Base-by-base conservation (phyloP, 805 yeast species). In the Grigorovia humatica region DNA sequence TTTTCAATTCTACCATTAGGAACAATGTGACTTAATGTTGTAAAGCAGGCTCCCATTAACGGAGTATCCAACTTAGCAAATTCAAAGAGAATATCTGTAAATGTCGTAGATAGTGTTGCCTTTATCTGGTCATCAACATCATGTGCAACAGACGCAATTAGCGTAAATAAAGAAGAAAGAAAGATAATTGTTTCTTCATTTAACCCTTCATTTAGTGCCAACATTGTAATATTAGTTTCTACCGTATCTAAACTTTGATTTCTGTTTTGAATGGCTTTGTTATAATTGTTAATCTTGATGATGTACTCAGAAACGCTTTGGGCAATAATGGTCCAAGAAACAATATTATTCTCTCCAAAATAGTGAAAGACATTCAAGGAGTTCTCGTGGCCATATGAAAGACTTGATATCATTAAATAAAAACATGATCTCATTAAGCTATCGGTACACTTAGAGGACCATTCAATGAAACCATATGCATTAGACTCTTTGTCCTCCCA, bases 381-480 rank as follows among this genome's bases (percentile, higher is more conserved):
- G 53, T 79, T 76, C 20, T 74, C 74, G 1, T 74, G 70, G n/a
- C 85, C 83, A 18, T 76, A 73, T 0, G 93, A 75, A 43, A 91
- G 71, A 6, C 93, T 83, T 2, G 95, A 82, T 52, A 91, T 71
- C 75, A 91, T 77, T 52, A 88, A 74, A 56, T 90, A 81, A 60
- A 83, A 88, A 0, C 95, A 79, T 0, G 98, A 85, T 49, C 88
- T 79, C 71, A 89, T 87, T 48, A 88, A 72, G 9, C 91, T 83
- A 15, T 88, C 88, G 54, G 82, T 88, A 59, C 86, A 82, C 53
- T 80, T 81, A 1, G 93, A 74, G 0, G 95, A 95, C 98, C 98
- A 93, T 51, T 79, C 79, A 43, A 91, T 72, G 57, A 93, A 90
- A 0, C 96, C 97, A 60, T 79, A 75, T 1, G 88, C 72, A 52